Base-by-base conservation (phyloP, 768 basidiomycete genomes). In the Dacryopinax spathularia region DNA sequence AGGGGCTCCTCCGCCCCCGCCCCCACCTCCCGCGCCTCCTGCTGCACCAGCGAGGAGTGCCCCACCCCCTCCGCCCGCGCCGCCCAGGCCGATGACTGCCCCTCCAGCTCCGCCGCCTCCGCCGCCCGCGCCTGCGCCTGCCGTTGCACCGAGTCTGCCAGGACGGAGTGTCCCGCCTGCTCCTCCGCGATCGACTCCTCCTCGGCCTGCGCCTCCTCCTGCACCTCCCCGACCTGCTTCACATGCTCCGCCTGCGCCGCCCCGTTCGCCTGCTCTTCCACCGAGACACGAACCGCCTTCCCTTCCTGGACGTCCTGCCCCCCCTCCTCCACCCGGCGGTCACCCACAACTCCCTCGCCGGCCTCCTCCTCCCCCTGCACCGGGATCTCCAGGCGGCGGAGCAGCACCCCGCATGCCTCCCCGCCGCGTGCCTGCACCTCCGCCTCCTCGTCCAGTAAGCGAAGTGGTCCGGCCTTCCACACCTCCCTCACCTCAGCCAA, bases 71-170 rank as follows among this genome's bases (percentile, higher is more conserved):
- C 69, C 75, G 37, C 66, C 68, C 62, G 56, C 59, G 2, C 63
- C 65, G 1, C n/a, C 73, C 60, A 60, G 74, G 31, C 65, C 63
- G 29, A 15, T 27, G 16, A 41, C 41, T 44, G 70, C 70, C 63
- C 76, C 78, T 33, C 75, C 77, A 6, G 67, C 77, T 27, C 77
- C 79, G 22, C 75, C 78, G 36, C 77, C 78, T 43, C 75, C 39
- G 16, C 62, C 41, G 48, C 70, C 70, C 63, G 76, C 78, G 27
- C 75, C 77, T 6, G 66, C 77, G 29, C 77, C 79, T 22, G 74
- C 78, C 36, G 77, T 78, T 41, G 74, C 65, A 36, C 63, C 63
- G 7, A 34, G 60, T 6, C 62, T 66, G 2, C 69, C 70, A 13
- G 65, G 61, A 27, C 70, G 70, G 22, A 70, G 68, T 43, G 69